A percentile compares a stretch with the other conserved stretches of the same genome.
phyloP scores from a whole-genome alignment of 441 rosid genomes.

The Metrosideros polymorpha region DNA sequence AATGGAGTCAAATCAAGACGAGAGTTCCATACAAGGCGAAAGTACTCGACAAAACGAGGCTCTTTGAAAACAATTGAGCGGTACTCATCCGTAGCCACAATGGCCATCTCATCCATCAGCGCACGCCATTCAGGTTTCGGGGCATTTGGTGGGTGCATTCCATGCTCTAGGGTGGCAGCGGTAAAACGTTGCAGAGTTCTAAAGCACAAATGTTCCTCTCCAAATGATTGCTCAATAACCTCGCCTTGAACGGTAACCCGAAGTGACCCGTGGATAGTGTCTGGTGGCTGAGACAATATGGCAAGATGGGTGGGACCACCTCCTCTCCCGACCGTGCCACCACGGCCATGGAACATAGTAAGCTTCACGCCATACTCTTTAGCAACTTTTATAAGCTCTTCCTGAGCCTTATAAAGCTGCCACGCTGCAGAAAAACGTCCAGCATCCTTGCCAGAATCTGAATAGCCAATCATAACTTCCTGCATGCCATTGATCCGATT shows the following conservation, averaged over 20 bases:
- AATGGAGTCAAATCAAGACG: neutral
- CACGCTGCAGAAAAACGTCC: conserved; percentile 94
- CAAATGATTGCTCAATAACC: conserved; percentile 92
- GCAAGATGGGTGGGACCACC: conserved; percentile 99
- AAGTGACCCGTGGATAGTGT: conserved; percentile 79
- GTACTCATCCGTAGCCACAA: conserved; percentile 76
- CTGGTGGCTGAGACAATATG: conserved; percentile 96
- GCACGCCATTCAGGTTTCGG: conserved; percentile 96
- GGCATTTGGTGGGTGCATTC: conserved; percentile 74
- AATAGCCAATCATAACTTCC: conserved; percentile 98
- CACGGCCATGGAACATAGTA: conserved; percentile 97
- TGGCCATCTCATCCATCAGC: conserved; percentile 82
- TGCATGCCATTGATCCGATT: conserved; percentile 83
- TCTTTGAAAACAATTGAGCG: conserved; percentile 81
- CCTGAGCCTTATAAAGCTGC: conserved; percentile 93
- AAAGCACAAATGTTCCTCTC: conserved; percentile 86
- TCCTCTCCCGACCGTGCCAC: conserved; percentile 98
- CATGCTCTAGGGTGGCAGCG: conserved; percentile 93
- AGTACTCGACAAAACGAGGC: conserved; percentile 91
- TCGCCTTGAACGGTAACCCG: conserved; percentile 95
- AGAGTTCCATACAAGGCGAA: conserved; percentile 67
- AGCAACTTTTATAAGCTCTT: conserved; percentile 89
- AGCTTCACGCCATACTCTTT: conserved; percentile 79
- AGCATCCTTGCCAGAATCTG: conserved; percentile 96
- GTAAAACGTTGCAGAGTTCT: conserved; percentile 92